These are phyloP conservation scores for Terana coerulea DNA, from an alignment of 768 basidiomycete species.

Conservation along the genomic window DNA sequence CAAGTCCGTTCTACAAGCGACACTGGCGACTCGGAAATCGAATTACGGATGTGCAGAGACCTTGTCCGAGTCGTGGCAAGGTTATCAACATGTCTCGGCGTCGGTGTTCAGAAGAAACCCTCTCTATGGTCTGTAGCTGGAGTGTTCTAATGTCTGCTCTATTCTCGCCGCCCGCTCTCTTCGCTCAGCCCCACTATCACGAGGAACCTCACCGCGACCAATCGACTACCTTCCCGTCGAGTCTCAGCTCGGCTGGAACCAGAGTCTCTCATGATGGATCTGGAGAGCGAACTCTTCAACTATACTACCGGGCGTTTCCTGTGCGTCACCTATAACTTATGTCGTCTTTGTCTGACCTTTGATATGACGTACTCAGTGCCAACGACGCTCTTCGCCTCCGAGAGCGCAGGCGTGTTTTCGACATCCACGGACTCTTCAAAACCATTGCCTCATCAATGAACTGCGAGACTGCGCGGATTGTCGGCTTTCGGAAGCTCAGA, in stretches of 20 bases:
- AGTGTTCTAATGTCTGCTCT: conserved; percentile 14
- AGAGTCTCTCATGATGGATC: conserved; percentile 18
- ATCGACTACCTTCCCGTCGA: conserved; percentile 28
- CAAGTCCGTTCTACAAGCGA: too few species aligned
- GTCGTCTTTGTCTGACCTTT: conserved; percentile 27
- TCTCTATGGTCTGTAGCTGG: conserved; percentile 18
- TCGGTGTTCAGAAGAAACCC: conserved; percentile 22
- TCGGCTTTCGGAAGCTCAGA: conserved; percentile 34
- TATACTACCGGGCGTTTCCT: conserved; percentile 42
- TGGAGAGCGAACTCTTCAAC: conserved; percentile 35
- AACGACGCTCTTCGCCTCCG: conserved; percentile 42
- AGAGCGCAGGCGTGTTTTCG: conserved; percentile 40
- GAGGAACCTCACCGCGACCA: conserved; percentile 16
- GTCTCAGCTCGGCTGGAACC: conserved; percentile 28
- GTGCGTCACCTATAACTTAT: conserved; percentile 35
- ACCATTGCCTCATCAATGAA: conserved; percentile 38
- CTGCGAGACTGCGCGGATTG: conserved; percentile 33
- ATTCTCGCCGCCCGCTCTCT: conserved; percentile 16
- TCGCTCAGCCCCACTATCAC: conserved; percentile 21
- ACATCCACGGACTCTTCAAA: conserved; percentile 35
- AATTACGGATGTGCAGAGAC: too few species aligned
- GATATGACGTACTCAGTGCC: conserved; percentile 31
- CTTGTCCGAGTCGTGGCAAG: too few species aligned
- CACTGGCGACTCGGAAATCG: too few species aligned
- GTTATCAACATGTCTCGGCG: conserved; percentile 20